Evolutionary conservation across 2,329 filamentous ascomycete genomes (phyloP).

Genomic region (Sordariomycetes sp.): DNA sequence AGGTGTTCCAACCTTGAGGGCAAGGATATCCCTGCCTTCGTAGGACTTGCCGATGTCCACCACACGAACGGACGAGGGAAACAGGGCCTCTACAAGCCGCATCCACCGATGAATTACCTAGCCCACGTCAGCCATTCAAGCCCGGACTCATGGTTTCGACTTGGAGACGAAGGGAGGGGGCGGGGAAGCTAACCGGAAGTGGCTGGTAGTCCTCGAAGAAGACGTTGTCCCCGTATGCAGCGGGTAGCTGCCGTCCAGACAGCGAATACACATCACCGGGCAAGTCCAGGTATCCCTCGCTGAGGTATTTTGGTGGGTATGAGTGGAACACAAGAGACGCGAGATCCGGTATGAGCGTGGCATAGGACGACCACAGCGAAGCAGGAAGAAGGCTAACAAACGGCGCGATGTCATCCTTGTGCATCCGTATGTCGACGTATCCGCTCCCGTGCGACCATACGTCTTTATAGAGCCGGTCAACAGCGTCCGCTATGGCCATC

Average conservation of each 20-base stretch:
- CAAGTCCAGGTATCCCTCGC: neutral
- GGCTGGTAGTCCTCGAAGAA: conserved; percentile 95
- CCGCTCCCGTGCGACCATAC: conserved; percentile 78
- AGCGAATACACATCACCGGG: neutral
- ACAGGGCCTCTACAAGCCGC: conserved; percentile 80
- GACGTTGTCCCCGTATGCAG: conserved; percentile 46
- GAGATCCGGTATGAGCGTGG: conserved; percentile 69
- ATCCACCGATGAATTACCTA: conserved; percentile 74
- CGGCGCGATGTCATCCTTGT: conserved; percentile 65
- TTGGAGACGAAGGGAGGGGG: neutral
- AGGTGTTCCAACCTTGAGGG: conserved; percentile 60
- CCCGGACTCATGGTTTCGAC: neutral
- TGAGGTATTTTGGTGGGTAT: conserved; percentile 40
- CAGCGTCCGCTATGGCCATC: conserved; percentile 58
- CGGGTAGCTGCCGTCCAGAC: neutral
- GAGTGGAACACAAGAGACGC: conserved; percentile 67
- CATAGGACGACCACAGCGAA: conserved; percentile 61
- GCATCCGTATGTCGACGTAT: conserved; percentile 76
- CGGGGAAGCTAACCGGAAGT: conserved; percentile 39
- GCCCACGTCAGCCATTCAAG: conserved; percentile 5
- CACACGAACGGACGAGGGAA: conserved; percentile 65
- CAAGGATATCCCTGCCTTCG: conserved; percentile 79
- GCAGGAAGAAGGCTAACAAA: conserved; percentile 68
- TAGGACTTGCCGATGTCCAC: conserved; percentile 75
- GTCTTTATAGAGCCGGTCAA: conserved; percentile 70